Conservation (phyloP, 2,329 filamentous ascomycete genomes). For the Amauroascus verrucosus region DNA sequence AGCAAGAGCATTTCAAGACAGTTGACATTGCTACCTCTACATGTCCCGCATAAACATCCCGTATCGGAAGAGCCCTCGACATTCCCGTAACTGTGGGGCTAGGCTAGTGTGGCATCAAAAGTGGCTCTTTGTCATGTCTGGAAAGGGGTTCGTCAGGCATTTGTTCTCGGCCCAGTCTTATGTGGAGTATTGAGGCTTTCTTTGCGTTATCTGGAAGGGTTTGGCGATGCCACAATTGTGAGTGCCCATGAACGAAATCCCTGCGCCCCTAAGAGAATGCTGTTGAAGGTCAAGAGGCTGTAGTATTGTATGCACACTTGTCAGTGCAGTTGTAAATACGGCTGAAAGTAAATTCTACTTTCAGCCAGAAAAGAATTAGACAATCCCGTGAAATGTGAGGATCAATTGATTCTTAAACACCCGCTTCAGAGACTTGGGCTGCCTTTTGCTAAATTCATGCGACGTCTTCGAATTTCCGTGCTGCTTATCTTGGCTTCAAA, state of each 20-base stretch:
- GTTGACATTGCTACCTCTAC: neutral
- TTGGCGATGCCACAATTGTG: neutral
- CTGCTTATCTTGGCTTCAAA: slow-evolving; percentile 86
- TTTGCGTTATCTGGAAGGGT: neutral
- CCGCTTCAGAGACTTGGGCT: slow-evolving; percentile 15
- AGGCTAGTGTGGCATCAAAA: neutral
- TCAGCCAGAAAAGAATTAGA: slow-evolving; percentile 1
- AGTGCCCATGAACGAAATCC: slow-evolving; percentile 2
- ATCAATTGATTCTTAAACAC: slow-evolving; percentile 3
- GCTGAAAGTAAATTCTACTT: slow-evolving; percentile 1
- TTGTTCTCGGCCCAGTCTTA: too few relatives aligned
- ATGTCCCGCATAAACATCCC: slow-evolving; percentile 2
- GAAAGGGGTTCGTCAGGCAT: neutral
- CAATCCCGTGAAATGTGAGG: slow-evolving; percentile 1
- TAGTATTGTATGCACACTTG: slow-evolving; percentile 2
- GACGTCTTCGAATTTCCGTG: slow-evolving; percentile 61
- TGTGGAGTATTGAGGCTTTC: too few relatives aligned
- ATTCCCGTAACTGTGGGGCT: slow-evolving; percentile 8
- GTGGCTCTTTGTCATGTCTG: neutral
- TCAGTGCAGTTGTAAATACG: slow-evolving; percentile 6
- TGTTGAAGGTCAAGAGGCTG: neutral
- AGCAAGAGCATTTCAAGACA: neutral
- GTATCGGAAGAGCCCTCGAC: slow-evolving; percentile 1
- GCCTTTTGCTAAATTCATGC: slow-evolving; percentile 31
- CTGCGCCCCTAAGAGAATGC: neutral